Evolutionary conservation across 805 yeast genomes (phyloP).

Genomic region (Teunomyces atbi): DNA sequence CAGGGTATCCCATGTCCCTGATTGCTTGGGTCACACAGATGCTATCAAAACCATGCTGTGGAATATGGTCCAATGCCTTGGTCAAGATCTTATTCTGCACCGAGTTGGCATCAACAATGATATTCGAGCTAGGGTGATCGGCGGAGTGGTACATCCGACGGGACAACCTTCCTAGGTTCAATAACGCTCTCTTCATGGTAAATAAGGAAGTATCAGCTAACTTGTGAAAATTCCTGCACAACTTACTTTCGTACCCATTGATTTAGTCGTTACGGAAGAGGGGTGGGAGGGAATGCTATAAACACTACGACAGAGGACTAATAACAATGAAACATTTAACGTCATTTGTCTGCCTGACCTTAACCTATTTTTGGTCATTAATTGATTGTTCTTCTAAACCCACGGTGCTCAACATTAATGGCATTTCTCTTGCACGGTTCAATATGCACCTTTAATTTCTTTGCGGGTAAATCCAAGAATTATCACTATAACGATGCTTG

Average conservation of each 20-base stretch:
- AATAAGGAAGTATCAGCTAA: constrained; percentile 1
- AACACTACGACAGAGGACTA: too few species aligned
- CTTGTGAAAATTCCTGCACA: constrained; percentile 4
- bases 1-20: constrained; percentile 49
- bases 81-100: constrained; percentile 43
- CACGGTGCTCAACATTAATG: not conserved
- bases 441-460: not conserved
- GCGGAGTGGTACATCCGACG: constrained; percentile 31
- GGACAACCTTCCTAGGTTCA: not conserved
- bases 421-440: not conserved
- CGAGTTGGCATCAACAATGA: constrained; percentile 26
- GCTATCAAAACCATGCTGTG: constrained; percentile 50
- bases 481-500: constrained; percentile 8
- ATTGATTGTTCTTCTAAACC: not conserved
- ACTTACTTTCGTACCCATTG: not conserved
- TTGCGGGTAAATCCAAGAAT: not conserved
- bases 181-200: constrained; percentile 1
- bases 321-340: too few species aligned
- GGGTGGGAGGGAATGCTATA: too few species aligned
- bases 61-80: constrained; percentile 43
- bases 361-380: not conserved
- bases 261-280: too few species aligned
- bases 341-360: not conserved
- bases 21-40: constrained; percentile 50
- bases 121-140: constrained; percentile 35